Percentiles rank a stretch among this genome's conserved stretches.
Evolutionary conservation across 1,139 yeast genomes (phyloP).

Genomic region (Debaryomycetaceae sp.): DNA sequence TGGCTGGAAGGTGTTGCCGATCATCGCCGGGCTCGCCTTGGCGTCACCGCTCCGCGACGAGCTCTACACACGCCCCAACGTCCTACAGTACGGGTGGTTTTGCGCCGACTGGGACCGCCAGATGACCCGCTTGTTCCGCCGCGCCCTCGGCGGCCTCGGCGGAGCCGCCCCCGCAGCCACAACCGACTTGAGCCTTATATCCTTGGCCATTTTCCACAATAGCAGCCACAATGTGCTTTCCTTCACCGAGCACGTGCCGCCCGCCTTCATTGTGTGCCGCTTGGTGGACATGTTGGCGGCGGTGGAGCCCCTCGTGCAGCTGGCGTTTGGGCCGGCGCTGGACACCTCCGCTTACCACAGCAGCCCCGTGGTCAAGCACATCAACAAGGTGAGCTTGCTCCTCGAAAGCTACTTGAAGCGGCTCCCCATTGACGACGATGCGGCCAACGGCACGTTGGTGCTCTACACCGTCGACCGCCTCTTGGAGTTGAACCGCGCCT

Average conservation of each 20-base stretch:
- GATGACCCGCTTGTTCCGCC: slow-evolving; percentile 19
- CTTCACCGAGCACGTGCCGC: slow-evolving; percentile 21
- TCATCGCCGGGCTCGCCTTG: slow-evolving; percentile 50
- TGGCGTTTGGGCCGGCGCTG: neutral
- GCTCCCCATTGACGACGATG: slow-evolving; percentile 15
- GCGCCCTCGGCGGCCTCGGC: slow-evolving; percentile 11
- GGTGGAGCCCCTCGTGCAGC: no score
- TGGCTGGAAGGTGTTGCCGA: slow-evolving; percentile 56
- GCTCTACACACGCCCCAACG: slow-evolving; percentile 24
- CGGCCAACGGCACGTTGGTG: slow-evolving; percentile 1
- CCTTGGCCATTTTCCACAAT: slow-evolving; percentile 27
- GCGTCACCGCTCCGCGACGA: slow-evolving; percentile 37
- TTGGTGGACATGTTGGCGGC: slow-evolving; percentile 9
- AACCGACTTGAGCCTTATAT: slow-evolving; percentile 26
- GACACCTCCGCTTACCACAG: neutral
- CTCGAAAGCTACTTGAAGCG: slow-evolving; percentile 31
- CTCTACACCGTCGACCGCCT: slow-evolving; percentile 13
- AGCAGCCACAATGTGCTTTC: slow-evolving; percentile 18
- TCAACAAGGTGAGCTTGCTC: slow-evolving; percentile 46
- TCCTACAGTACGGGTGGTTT: slow-evolving; percentile 29
- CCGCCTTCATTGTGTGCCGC: slow-evolving; percentile 19
- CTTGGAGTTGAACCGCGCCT: slow-evolving; percentile 22
- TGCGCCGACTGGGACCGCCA: slow-evolving; percentile 31
- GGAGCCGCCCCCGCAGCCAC: slow-evolving; percentile 17
- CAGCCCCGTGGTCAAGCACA: slow-evolving; percentile 45